A percentile compares a stretch with the other conserved stretches of the same genome.
Evolutionary conservation across 306 rosid genomes (phyloP).

Genomic region (Cyamopsis tetragonoloba): DNA sequence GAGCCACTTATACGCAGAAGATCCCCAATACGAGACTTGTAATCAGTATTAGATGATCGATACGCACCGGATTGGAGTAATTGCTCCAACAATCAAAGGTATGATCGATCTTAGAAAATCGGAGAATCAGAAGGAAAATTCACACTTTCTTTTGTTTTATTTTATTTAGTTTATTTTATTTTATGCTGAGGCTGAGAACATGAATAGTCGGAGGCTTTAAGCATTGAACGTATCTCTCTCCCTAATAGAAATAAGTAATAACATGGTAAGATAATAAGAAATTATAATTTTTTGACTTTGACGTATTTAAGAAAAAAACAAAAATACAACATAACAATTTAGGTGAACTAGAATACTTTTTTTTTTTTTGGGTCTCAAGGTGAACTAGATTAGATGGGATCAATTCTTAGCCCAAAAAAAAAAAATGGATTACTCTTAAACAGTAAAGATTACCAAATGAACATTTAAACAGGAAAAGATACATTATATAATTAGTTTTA

Average conservation of each 20-base stretch:
- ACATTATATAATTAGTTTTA: too few species aligned
- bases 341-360: too few species aligned
- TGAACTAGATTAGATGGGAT: too few species aligned
- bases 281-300: constrained; percentile 14
- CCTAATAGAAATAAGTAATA: background rate
- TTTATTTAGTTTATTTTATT: background rate
- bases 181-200: constrained; percentile 9
- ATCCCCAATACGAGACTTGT: constrained; percentile 30
- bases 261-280: background rate
- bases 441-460: too few species aligned
- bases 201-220: background rate
- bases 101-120: constrained; percentile 41
- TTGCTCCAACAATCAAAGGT: constrained; percentile 39
- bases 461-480: too few species aligned
- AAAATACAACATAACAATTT: too few species aligned
- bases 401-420: too few species aligned
- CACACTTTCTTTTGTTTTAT: background rate
- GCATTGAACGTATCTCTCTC: constrained; percentile 25
- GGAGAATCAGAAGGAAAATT: constrained; percentile 41
- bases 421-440: too few species aligned
- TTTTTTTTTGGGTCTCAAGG: too few species aligned
- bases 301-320: too few species aligned
- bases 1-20: constrained; percentile 35
- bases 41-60: constrained; percentile 39
- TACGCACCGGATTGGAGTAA: constrained; percentile 50